Evolutionary conservation across 1,284 basidiomycete genomes (phyloP), one percentile per base, ranked within the genome.

Genomic region (Boletellus deceptivus): DNA sequence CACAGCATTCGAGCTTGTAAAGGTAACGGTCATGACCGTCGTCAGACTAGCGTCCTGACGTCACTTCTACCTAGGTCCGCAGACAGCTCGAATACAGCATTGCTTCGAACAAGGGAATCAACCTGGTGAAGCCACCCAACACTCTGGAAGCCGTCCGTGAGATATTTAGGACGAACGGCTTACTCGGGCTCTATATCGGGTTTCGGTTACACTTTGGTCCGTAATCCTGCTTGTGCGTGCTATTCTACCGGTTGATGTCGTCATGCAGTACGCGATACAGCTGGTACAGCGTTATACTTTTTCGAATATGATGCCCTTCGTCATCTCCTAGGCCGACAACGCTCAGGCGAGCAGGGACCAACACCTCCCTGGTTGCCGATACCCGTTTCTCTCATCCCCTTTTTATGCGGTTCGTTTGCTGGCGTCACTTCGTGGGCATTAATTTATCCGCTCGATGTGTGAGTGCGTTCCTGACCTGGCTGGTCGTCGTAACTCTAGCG

Each of bases 81-180:
- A 77, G 93, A 58, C 95, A 99, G 64, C 76, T 99, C 45, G 96
- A 98, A 71, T 98, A 91, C 63, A 85, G 91, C 43, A 98, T 98
- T 54, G 91, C 93, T 20, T 82, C 83, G 20, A 85, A 75, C 67
- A 88, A 87, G 62, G 89, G 91, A 4, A 52, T 87, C 33, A 71
- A 76, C 14, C 64, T 91, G 45, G 71, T 70, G 6, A 89, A 85
- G 63, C 82, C 89, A 14, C 89, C 89, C 25, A 76, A 79, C 36
- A 93, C 89, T n/a, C 52, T 80, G 46, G 76, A 83, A 54, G 86
- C 88, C n/a, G 84, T 85, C 53, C 77, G 72, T 46, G 88, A 89
- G 31, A 90, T 89, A 39, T 79, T 84, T 60, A 75, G 74, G 57
- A 65, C 72, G 24, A 83, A 80, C 57, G 91, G 91, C n/a, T 50